These are phyloP conservation scores for Coemansia sp. DNA, from an alignment of 192 early-diverging fungal genomes.

Conservation along the genomic window DNA sequence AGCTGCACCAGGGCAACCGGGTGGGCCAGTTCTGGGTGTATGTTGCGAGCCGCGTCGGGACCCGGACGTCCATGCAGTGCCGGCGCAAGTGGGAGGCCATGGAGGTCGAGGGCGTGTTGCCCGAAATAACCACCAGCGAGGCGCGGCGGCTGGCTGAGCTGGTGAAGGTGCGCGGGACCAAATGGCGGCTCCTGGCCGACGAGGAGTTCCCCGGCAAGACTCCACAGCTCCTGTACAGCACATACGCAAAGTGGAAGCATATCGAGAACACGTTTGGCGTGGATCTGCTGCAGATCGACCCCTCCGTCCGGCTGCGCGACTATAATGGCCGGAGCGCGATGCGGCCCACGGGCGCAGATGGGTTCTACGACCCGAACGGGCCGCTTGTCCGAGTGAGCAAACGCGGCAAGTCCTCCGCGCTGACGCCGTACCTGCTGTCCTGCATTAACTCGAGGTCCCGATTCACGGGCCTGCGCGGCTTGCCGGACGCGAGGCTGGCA, in stretches of 20 bases:
- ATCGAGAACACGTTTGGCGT: conserved; percentile 15
- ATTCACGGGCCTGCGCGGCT: background rate
- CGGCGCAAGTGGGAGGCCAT: conserved; percentile 14
- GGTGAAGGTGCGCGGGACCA: conserved; percentile 17
- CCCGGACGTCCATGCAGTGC: conserved; percentile 41
- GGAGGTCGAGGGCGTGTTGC: background rate
- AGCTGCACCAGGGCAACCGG: background rate
- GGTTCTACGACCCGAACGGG: conserved; percentile 29
- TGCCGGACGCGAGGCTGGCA: background rate
- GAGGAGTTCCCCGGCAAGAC: conserved; percentile 15
- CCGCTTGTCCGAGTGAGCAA: conserved; percentile 6
- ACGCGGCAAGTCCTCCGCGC: background rate
- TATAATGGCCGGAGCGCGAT: conserved; percentile 22
- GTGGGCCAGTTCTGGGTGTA: conserved; percentile 20
- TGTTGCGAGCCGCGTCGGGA: conserved; percentile 29
- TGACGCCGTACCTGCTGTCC: conserved; percentile 33
- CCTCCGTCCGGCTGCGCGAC: conserved; percentile 20
- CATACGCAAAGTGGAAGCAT: conserved; percentile 15
- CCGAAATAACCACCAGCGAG: conserved; percentile 8
- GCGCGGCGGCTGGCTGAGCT: conserved; percentile 14
- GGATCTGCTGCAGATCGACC: conserved; percentile 27
- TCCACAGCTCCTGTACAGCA: background rate
- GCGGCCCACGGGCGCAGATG: conserved; percentile 36
- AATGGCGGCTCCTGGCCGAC: conserved; percentile 15
- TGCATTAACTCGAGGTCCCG: background rate